Base-by-base conservation (phyloP, 1,139 yeast genomes). In the Debaryomyces fabryi region DNA sequence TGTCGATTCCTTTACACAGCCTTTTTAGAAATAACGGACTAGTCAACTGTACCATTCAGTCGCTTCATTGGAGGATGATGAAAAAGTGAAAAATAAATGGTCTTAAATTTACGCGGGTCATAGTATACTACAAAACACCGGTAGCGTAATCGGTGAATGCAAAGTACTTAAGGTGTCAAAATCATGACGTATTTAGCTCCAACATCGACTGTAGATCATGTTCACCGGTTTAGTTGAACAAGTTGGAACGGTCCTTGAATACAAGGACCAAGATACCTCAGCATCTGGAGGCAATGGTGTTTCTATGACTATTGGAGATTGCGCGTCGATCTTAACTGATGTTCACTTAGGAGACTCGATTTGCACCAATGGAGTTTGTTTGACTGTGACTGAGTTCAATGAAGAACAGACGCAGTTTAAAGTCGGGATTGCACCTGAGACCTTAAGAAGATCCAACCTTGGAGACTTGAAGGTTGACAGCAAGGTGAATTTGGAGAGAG, bases 281-380 rank as follows among this genome's bases (percentile, higher is more conserved):
- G 74, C 68, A 35, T 70, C 85, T 2, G 96, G 96, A 3, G 96
- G 95, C 2, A 79, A 85, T 55, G 97, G 96, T 6, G 88, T 85
- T 3, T 83, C 96, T 0, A 64, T 89, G 44, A 79, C 83, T 3
- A 81, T 93, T 43, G 74, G 76, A 1, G 83, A 88, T 52, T 88
- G 93, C 35, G 62, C 76, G 0, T 67, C 72, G 4, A 83, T 95
- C 37, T 74, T 93, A 13, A 77, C 63, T 0, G 99, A 93, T 64
- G 92, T 90, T 52, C 90, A 90, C 61, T 70, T 91, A 42, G 99
- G 99, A 6, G 99, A 93, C 67, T 88, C 96, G 9, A 95, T 93
- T 49, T 82, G 93, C 39, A 82, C 93, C 41, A 89, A 90, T 63
- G 99, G 99, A 12, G 86, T 85, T 0, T 93, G 99, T 66, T 75